These are phyloP conservation scores for Kwoniella dendrophila DNA, from an alignment of 768 basidiomycete genomes.

Conservation along the genomic window DNA sequence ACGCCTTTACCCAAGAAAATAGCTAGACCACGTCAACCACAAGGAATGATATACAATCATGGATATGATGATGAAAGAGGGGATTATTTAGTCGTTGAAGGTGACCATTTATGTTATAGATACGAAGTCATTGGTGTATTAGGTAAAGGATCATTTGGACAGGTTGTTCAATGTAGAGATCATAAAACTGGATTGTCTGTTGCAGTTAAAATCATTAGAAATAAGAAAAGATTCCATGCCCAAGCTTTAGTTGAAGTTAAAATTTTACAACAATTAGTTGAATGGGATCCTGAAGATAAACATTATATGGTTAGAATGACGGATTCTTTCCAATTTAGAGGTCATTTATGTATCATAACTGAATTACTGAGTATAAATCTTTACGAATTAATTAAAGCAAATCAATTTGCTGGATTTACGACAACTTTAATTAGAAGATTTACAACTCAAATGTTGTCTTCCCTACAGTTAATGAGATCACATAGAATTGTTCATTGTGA, in stretches of 20 bases:
- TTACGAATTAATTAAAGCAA: slow-evolving; percentile 98
- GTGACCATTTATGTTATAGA: slow-evolving; percentile 94
- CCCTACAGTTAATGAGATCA: slow-evolving; percentile 88
- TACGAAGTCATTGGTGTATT: slow-evolving; percentile 90
- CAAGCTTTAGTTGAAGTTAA: slow-evolving; percentile 99
- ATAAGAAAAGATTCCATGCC: slow-evolving; percentile 98
- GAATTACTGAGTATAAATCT: slow-evolving; percentile 97
- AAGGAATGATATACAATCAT: slow-evolving; percentile 67
- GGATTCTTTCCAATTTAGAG: slow-evolving; percentile 96
- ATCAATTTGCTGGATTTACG: slow-evolving; percentile 97
- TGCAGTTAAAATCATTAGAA: slow-evolving; percentile 97
- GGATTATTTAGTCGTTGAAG: slow-evolving; percentile 85
- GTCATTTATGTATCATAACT: slow-evolving; percentile 96
- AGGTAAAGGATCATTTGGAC: slow-evolving; percentile 98
- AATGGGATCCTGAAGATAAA: slow-evolving; percentile 98
- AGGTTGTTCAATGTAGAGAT: slow-evolving; percentile 92
- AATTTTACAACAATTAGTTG: slow-evolving; percentile 90
- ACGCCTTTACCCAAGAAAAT: slow-evolving; percentile 26
- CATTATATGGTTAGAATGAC: slow-evolving; percentile 98
- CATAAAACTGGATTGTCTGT: slow-evolving; percentile 94
- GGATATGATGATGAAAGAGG: slow-evolving; percentile 98
- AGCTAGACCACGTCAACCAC: slow-evolving; percentile 26
- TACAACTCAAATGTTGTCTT: slow-evolving; percentile 91
- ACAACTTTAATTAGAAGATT: slow-evolving; percentile 93
- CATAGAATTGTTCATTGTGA: slow-evolving; percentile 99